These are phyloP conservation scores for Iodosphaeria phyllophila DNA, from an alignment of 2,329 filamentous ascomycete species.

Conservation along the genomic window DNA sequence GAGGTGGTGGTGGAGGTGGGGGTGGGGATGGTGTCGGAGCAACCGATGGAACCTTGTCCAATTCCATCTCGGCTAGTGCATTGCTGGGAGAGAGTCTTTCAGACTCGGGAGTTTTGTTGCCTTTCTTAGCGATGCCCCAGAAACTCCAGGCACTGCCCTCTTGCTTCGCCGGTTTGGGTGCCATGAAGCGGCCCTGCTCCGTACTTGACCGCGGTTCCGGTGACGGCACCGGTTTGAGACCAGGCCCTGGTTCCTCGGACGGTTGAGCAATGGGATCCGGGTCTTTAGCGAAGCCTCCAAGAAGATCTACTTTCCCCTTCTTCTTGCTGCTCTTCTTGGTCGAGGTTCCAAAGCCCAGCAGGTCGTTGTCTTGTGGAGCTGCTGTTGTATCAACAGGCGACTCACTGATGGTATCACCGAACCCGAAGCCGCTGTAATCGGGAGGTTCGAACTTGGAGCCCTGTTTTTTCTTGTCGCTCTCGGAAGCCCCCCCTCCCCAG, in stretches of 20 bases:
- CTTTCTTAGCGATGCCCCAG: slow-evolving; percentile 30
- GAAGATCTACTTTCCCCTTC: slow-evolving; percentile 3
- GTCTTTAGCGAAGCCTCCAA: slow-evolving; percentile 3
- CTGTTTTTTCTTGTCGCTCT: no score
- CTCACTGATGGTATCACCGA: no score
- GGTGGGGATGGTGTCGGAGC: no score
- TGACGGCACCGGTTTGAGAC: slow-evolving; percentile 3
- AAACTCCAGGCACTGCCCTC: slow-evolving; percentile 30
- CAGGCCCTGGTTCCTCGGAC: slow-evolving; percentile 1
- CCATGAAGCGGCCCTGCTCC: no score
- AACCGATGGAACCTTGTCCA: no score
- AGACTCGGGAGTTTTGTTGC: slow-evolving; percentile 11
- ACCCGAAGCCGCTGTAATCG: no score
- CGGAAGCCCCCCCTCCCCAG: no score
- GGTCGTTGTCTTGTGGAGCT: no score
- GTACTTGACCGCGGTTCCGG: slow-evolving; percentile 9
- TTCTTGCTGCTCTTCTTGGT: slow-evolving; percentile 6
- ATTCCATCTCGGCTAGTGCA: slow-evolving; percentile 8
- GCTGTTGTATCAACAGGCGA: no score
- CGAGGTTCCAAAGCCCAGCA: background rate
- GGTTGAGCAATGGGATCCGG: background rate
- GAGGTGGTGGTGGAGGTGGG: no score
- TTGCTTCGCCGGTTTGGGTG: slow-evolving; percentile 19
- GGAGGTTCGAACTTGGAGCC: no score
- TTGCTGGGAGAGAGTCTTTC: slow-evolving; percentile 11